Percentiles rank a stretch among this genome's conserved stretches.
phyloP scores from a whole-genome alignment of 345 rosid species.

The Linum lewisii region DNA sequence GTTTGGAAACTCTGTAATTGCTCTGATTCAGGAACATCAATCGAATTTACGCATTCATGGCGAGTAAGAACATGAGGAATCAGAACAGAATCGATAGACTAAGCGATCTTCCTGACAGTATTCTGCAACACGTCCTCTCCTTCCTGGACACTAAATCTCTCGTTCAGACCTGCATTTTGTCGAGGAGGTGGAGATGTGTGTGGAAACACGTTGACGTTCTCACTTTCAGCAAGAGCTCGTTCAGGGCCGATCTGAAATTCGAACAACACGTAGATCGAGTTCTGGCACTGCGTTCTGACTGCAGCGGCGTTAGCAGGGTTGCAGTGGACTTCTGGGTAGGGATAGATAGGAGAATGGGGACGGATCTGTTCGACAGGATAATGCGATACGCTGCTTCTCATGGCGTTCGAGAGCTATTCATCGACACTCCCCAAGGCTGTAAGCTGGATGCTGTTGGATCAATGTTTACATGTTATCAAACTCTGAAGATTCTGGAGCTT shows the following conservation, averaged over 20 bases:
- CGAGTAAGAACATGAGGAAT: no score
- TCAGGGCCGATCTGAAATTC: not conserved
- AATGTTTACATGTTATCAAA: not conserved
- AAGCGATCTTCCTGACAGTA: not conserved
- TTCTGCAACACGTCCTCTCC: not conserved
- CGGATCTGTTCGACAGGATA: not conserved
- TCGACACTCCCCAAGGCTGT: not conserved
- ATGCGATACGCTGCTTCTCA: not conserved
- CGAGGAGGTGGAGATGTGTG: not conserved
- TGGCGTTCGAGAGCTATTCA: not conserved
- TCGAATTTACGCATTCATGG: no score
- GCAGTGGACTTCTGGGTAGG: not conserved
- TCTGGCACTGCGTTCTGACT: not conserved
- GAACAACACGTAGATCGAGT: not conserved
- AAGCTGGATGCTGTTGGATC: not conserved
- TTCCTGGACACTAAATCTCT: not conserved
- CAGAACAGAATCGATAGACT: not conserved
- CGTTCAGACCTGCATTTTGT: not conserved
- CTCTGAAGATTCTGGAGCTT: not conserved
- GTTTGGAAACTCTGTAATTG: no score
- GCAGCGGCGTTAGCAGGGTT: not conserved
- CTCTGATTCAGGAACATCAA: no score
- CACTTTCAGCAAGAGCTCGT: not conserved
- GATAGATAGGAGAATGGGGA: not conserved
- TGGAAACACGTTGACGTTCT: not conserved